These are phyloP conservation scores for Podila clonocystis DNA, from an alignment of 192 early-diverging fungal genomes.

Conservation along the genomic window DNA sequence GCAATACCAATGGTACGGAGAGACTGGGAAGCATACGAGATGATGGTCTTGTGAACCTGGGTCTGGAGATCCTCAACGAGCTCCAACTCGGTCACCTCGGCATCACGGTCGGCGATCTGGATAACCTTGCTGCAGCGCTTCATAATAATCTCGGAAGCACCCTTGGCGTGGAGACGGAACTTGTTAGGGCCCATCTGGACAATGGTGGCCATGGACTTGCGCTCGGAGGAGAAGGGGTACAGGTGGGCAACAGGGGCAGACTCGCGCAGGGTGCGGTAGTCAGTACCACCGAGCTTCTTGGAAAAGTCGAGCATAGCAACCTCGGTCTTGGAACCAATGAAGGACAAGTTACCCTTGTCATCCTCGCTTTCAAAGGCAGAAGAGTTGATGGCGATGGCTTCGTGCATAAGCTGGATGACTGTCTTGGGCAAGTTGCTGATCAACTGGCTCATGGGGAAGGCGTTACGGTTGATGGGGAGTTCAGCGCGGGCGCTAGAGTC, in stretches of 20 bases:
- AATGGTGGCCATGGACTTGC: constrained; percentile 94
- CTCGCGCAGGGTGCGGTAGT: constrained; percentile 72
- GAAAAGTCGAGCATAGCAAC: constrained; percentile 89
- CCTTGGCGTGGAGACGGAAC: constrained; percentile 91
- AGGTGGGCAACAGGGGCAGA: constrained; percentile 72
- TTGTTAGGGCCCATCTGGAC: constrained; percentile 47
- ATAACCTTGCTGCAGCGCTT: constrained; percentile 69
- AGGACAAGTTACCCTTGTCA: constrained; percentile 58
- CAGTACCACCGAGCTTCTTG: constrained; percentile 66
- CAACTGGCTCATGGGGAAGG: constrained; percentile 58
- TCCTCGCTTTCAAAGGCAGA: constrained; percentile 72
- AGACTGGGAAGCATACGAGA: constrained; percentile 78
- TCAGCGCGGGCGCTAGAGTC: constrained; percentile 47
- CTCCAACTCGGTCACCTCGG: constrained; percentile 8
- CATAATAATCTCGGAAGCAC: constrained; percentile 91
- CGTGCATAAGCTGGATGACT: constrained; percentile 64
- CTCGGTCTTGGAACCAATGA: constrained; percentile 96
- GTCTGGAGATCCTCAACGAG: constrained; percentile 44
- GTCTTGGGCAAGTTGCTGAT: constrained; percentile 47
- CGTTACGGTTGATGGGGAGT: constrained; percentile 51
- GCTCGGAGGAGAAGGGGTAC: constrained; percentile 91
- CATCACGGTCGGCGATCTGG: constrained; percentile 37
- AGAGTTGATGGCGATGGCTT: constrained; percentile 85
- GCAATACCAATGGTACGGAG: constrained; percentile 93
- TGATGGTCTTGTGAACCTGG: constrained; percentile 63